Percentiles rank a stretch among this genome's conserved stretches.
Evolutionary conservation across 163 green algal species (phyloP).

Genomic region (Coccomyxa subellipsoidea): DNA sequence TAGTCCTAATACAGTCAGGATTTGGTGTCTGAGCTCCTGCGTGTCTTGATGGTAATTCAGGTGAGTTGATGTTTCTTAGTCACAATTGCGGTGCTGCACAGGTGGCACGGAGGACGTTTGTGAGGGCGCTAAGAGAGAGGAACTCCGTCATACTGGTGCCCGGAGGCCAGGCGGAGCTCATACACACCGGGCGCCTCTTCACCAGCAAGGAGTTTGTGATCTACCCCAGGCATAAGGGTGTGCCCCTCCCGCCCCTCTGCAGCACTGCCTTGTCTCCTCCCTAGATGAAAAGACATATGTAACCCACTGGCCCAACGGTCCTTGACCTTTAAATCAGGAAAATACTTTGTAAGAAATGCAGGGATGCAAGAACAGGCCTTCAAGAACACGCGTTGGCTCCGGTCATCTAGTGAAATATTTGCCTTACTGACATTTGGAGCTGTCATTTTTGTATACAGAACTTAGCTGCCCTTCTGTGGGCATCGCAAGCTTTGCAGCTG

Average conservation of each 20-base stretch:
- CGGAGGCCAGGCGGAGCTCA: conserved; percentile 82
- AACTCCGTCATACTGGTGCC: conserved; percentile 75
- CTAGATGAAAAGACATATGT: not conserved
- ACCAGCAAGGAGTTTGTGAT: conserved; percentile 32
- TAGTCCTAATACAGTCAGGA: too few species aligned
- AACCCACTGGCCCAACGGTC: too few species aligned
- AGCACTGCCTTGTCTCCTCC: not conserved
- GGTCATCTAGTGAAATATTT: not conserved
- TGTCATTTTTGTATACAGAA: not conserved
- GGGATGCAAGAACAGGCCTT: too few species aligned
- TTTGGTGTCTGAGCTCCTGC: too few species aligned
- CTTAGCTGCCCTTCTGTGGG: too few species aligned
- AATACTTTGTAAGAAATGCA: too few species aligned
- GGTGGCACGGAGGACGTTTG: conserved; percentile 69
- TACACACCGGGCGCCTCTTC: conserved; percentile 45
- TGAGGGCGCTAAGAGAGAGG: conserved; percentile 57
- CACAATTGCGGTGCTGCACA: not conserved
- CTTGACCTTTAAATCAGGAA: too few species aligned
- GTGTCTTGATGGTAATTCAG: too few species aligned
- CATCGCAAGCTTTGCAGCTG: too few species aligned
- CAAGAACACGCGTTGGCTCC: too few species aligned
- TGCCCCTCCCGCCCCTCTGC: not conserved
- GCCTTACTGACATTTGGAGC: not conserved
- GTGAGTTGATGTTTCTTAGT: too few species aligned
- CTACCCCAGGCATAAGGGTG: conserved; percentile 46